These are phyloP conservation scores for Cadophora gregata DNA, from an alignment of 2,329 filamentous ascomycete genomes.

Conservation along the genomic window DNA sequence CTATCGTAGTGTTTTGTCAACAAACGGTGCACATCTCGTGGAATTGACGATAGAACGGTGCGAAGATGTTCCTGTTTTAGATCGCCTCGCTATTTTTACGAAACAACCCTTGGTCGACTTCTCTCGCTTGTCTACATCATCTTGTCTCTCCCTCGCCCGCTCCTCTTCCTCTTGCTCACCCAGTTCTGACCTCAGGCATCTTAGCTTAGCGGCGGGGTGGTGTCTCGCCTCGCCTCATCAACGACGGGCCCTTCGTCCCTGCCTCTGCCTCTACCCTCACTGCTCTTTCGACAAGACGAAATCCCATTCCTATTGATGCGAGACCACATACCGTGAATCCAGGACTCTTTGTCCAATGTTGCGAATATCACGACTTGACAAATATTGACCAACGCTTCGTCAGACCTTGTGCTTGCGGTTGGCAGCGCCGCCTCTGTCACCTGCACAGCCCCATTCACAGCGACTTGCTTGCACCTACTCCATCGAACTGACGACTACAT, in stretches of 20 bases:
- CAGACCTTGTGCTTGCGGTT: slow-evolving; percentile 34
- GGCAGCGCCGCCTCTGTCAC: slow-evolving; percentile 28
- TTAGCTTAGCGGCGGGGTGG: slow-evolving; percentile 30
- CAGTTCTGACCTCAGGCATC: slow-evolving; percentile 21
- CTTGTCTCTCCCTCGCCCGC: not conserved
- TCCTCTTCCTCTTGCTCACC: no score
- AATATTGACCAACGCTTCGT: slow-evolving; percentile 28
- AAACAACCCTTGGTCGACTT: slow-evolving; percentile 9
- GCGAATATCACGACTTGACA: slow-evolving; percentile 25
- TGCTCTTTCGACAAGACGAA: slow-evolving; percentile 20
- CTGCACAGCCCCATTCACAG: slow-evolving; percentile 38
- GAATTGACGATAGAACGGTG: not conserved
- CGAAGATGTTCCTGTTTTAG: slow-evolving; percentile 5
- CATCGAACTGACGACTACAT: slow-evolving; percentile 32
- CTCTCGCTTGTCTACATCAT: slow-evolving; percentile 8
- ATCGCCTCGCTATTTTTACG: slow-evolving; percentile 29
- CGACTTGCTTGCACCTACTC: slow-evolving; percentile 19
- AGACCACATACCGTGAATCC: slow-evolving; percentile 21
- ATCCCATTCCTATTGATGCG: slow-evolving; percentile 20
- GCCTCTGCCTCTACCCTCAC: not conserved
- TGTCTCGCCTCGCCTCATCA: slow-evolving; percentile 33
- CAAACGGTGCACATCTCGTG: slow-evolving; percentile 6
- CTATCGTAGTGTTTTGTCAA: no score
- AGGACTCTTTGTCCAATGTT: slow-evolving; percentile 23
- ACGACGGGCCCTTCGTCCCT: slow-evolving; percentile 20